A percentile compares a stretch with the other conserved stretches of the same genome.
Conservation (phyloP, 2,329 filamentous ascomycete genomes). For the Monilinia vaccinii-corymbosi region DNA sequence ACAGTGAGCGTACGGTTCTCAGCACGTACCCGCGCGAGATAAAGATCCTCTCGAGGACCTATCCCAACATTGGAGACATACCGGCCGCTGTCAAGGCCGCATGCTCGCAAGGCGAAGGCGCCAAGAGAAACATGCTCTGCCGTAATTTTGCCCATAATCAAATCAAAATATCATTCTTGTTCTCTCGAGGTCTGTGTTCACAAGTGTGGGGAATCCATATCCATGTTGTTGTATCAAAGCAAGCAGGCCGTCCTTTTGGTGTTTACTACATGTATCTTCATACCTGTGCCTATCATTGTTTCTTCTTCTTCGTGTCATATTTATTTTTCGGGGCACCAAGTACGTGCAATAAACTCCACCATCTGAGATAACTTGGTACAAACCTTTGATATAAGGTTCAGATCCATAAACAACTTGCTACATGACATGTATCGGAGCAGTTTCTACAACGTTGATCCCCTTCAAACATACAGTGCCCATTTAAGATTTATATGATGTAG, state of each 20-base stretch:
- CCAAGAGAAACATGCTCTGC: not conserved
- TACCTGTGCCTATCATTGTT: not conserved
- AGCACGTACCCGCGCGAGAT: slow-evolving; percentile 1
- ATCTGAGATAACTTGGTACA: not conserved
- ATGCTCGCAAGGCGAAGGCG: not conserved
- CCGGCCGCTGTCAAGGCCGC: not conserved
- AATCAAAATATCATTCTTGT: not conserved
- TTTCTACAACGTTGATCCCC: not conserved
- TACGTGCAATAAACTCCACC: not conserved
- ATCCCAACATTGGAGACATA: not conserved
- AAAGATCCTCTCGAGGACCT: not conserved
- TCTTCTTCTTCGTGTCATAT: not conserved
- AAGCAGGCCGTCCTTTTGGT: not conserved
- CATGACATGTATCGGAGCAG: not conserved
- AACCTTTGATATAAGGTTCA: not conserved
- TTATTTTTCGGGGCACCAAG: not conserved
- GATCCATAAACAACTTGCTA: not conserved
- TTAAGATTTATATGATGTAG: not conserved
- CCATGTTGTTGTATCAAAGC: not conserved
- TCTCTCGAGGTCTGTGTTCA: not conserved
- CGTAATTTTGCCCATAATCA: not conserved
- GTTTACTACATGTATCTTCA: not conserved
- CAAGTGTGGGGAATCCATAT: not conserved
- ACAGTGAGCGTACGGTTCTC: not conserved
- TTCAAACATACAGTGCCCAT: not conserved